A percentile compares a stretch with the other conserved stretches of the same genome.
Conservation (phyloP, 1,284 basidiomycete species). For the Ustilago bromivora region DNA sequence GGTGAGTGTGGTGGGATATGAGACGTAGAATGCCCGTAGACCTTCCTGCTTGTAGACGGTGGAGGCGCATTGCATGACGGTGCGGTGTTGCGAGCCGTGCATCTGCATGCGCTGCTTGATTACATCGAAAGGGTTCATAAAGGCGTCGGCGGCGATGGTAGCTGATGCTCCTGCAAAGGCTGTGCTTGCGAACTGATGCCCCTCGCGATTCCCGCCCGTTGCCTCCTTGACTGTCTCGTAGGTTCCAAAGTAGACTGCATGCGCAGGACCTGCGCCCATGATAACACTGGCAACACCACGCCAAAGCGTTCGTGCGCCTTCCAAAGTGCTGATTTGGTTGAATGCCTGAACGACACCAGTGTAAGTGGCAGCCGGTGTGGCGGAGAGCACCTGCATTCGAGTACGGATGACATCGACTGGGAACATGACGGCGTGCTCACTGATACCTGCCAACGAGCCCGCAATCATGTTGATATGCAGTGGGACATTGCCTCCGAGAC, state of each 20-base stretch:
- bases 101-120: conserved; percentile 99
- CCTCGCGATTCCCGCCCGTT: conserved; percentile 84
- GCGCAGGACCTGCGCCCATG: conserved; percentile 95
- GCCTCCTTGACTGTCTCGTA: conserved; percentile 95
- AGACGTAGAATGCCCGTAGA: conserved; percentile 92
- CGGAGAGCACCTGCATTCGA: conserved; percentile 93
- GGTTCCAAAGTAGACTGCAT: conserved; percentile 96
- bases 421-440: conserved; percentile 99
- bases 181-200: conserved; percentile 85
- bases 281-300: conserved; percentile 97
- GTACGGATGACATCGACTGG: conserved; percentile 99
- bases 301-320: conserved; percentile 92
- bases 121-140: conserved; percentile 99
- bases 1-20: conserved; percentile 92
- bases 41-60: conserved; percentile 89
- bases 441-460: conserved; percentile 96
- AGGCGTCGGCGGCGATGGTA: conserved; percentile 92
- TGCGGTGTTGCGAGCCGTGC: conserved; percentile 88
- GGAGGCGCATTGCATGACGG: conserved; percentile 83
- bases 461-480: conserved; percentile 90
- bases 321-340: conserved; percentile 88
- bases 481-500: conserved; percentile 62
- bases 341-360: conserved; percentile 90
- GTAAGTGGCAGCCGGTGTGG: conserved; percentile 85
- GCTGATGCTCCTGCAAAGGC: conserved; percentile 94